Evolutionary conservation across 352 stramenopile species (phyloP), one percentile per base, ranked within the genome.

Genomic region (Globisporangium polare): DNA sequence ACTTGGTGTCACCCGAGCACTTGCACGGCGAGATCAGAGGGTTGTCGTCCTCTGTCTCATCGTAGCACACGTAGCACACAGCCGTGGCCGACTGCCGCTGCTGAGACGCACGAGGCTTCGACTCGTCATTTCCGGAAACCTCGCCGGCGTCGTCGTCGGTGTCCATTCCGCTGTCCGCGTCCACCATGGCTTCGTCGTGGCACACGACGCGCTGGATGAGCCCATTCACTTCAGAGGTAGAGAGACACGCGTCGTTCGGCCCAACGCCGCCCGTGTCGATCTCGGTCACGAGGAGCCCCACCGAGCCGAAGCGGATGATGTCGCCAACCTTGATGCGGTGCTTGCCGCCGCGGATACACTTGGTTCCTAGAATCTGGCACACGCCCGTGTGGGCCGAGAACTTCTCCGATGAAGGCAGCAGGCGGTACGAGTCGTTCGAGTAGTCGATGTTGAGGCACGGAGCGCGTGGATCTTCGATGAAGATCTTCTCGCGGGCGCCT

Each of bases 21-120:
- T 98, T 97, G 78, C 94, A 98, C 0, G 94, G 94, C 31, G 92
- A 89, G 47, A 98, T 97, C 43, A 98, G 72, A 37, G 94, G 94
- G 67, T 98, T 95, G 61, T 85, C 82, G 18, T 95, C 83, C 62
- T 93, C 83, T 10, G 80, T 78, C 58, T 95, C 86, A 66, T 95
- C 86, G 55, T 95, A 95, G 63, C 86, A 95, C 31, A 95, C 83
- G 65, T 95, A 95, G 68, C 86, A 95, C 57, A 95, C 87, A 27
- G 83, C 83, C 53, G 79, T 90, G 0, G 83, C 89, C 31, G 83
- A 93, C 63, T 92, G 80, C 27, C 86, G 72, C 53, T 89, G 80
- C 24, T 78, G 69, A 12, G 83, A 93, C 27, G 77, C 74, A 27
- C 83, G 82, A 2, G 83, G 78, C 61, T 92, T 92, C 20, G 78